These are phyloP conservation scores for Verruconis gallopava DNA, from an alignment of 2,329 filamentous ascomycete genomes.

Conservation along the genomic window DNA sequence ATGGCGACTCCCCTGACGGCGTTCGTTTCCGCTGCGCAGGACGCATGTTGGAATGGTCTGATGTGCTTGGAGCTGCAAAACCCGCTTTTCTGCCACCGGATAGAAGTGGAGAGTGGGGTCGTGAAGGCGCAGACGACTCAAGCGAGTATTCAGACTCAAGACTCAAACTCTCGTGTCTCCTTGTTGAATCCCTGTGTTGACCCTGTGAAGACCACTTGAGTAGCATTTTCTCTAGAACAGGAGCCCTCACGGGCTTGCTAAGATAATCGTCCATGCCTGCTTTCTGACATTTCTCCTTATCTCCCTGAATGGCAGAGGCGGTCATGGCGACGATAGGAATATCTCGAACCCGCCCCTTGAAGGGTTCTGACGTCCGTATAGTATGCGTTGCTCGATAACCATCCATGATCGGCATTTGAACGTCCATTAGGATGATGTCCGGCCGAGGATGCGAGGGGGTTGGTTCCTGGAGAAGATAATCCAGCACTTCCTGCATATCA, in stretches of 20 bases:
- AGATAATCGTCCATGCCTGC: slow-evolving; percentile 69
- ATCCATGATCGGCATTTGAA: slow-evolving; percentile 65
- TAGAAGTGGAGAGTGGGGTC: neutral
- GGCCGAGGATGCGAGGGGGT: slow-evolving; percentile 42
- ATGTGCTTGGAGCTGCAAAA: neutral
- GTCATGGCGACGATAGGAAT: slow-evolving; percentile 76
- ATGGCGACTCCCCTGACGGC: neutral
- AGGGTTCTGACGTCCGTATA: slow-evolving; percentile 54
- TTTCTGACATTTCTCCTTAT: slow-evolving; percentile 58
- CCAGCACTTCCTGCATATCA: slow-evolving; percentile 52
- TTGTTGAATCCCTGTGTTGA: slow-evolving; percentile 21
- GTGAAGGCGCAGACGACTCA: neutral
- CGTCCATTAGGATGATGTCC: slow-evolving; percentile 67
- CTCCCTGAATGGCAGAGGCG: slow-evolving; percentile 63
- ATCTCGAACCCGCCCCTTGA: slow-evolving; percentile 42
- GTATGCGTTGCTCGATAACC: slow-evolving; percentile 67
- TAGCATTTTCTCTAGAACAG: slow-evolving; percentile 56
- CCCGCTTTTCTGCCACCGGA: no score
- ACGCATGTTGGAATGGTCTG: neutral
- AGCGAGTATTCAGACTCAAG: slow-evolving; percentile 5
- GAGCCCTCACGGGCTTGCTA: slow-evolving; percentile 59
- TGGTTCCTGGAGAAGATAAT: slow-evolving; percentile 49
- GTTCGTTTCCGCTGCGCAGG: neutral
- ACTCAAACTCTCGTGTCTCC: slow-evolving; percentile 5
- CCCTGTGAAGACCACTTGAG: slow-evolving; percentile 50